A percentile compares a stretch with the other conserved stretches of the same genome.
Evolutionary conservation across 2,329 filamentous ascomycete genomes (phyloP).

Genomic region (Fusarium oligoseptatum): DNA sequence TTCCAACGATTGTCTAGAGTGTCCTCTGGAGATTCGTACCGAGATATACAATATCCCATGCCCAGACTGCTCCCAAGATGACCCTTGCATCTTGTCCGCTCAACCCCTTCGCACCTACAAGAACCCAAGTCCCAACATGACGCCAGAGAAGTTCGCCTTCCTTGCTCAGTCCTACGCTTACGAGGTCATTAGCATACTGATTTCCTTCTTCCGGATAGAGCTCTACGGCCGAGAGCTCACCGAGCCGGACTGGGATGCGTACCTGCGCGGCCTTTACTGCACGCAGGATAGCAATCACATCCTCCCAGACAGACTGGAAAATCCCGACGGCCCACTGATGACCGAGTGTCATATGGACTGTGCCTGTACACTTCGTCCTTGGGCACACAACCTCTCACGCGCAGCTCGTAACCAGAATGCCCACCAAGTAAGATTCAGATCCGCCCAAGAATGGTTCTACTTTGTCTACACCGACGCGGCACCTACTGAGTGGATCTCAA

Average conservation of each 20-base stretch:
- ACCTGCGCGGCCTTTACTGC: slow-evolving; percentile 14
- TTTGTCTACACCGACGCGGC: not conserved
- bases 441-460: slow-evolving; percentile 1
- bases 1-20: not conserved
- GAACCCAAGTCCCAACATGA: not conserved
- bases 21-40: slow-evolving; percentile 15
- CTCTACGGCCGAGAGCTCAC: not conserved
- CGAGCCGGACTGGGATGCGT: not conserved
- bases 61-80: slow-evolving; percentile 26
- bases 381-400: slow-evolving; percentile 28
- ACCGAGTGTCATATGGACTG: not conserved
- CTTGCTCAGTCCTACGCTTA: not conserved
- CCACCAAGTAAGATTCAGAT: not conserved
- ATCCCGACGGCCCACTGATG: not conserved
- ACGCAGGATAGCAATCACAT: slow-evolving; percentile 11
- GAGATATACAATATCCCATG: slow-evolving; percentile 30
- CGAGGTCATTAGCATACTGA: not conserved
- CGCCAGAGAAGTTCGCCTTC: not conserved
- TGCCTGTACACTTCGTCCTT: slow-evolving; percentile 4
- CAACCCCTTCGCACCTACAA: not conserved
- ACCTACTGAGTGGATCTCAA: not conserved
- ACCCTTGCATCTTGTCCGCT: slow-evolving; percentile 12
- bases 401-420: slow-evolving; percentile 20
- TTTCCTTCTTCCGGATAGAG: slow-evolving; percentile 5
- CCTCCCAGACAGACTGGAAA: not conserved